phyloP scores from a whole-genome alignment of 192 early-diverging fungal genomes.

The Dissophora globulifera region DNA sequence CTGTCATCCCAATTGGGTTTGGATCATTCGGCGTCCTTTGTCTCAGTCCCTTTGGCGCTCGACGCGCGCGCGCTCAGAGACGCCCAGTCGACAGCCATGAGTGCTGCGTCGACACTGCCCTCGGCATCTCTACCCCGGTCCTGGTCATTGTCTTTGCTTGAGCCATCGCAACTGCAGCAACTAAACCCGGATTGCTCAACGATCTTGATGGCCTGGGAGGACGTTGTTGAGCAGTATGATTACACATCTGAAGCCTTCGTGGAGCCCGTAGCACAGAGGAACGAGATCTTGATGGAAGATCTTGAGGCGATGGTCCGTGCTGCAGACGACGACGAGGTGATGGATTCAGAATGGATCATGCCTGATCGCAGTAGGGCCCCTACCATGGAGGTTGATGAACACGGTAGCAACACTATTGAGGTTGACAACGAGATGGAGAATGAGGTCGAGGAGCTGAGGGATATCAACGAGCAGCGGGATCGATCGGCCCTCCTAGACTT shows the following conservation, averaged over 20 bases:
- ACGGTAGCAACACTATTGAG: neutral
- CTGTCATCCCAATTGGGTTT: conserved; percentile 1
- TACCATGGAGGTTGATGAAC: neutral
- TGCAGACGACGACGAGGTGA: conserved; percentile 25
- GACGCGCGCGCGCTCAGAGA: neutral
- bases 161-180: neutral
- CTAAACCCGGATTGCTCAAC: neutral
- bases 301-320: conserved; percentile 14
- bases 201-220: no score
- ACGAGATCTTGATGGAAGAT: neutral
- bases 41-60: no score
- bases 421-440: neutral
- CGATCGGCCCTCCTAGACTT: conserved; percentile 16
- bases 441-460: neutral
- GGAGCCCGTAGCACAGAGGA: neutral
- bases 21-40: conserved; percentile 5
- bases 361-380: neutral
- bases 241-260: no score
- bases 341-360: conserved; percentile 17
- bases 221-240: neutral
- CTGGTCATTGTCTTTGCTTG: neutral
- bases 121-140: no score
- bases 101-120: no score
- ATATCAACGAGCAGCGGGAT: no score
- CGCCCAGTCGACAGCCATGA: neutral